Percentiles rank a stretch among this genome's conserved stretches.
phyloP scores from a whole-genome alignment of 2,329 filamentous ascomycete genomes.

The Fusarium sp. region DNA sequence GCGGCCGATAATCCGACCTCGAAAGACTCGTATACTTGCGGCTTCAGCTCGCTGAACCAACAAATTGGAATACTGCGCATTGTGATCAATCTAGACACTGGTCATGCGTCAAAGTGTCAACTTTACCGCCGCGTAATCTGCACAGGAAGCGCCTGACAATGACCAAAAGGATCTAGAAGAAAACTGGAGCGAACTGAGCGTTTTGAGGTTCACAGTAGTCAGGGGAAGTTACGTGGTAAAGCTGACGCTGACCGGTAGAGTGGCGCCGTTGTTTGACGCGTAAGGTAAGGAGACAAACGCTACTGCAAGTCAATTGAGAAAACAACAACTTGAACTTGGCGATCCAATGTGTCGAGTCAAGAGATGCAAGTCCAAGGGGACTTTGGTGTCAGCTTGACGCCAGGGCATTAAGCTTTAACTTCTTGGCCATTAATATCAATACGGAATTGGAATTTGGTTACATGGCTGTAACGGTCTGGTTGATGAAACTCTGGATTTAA shows the following conservation, averaged over 20 bases:
- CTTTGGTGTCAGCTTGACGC: background rate
- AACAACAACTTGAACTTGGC: background rate
- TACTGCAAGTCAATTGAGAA: slow-evolving; percentile 15
- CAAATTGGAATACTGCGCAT: background rate
- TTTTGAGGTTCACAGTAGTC: slow-evolving; percentile 27
- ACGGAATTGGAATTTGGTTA: background rate
- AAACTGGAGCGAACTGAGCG: slow-evolving; percentile 29
- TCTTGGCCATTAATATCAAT: background rate
- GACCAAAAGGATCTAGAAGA: background rate
- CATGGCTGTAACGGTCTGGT: background rate
- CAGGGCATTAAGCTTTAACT: slow-evolving; percentile 15
- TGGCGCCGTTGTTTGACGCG: slow-evolving; percentile 29
- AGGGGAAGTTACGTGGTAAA: slow-evolving; percentile 12
- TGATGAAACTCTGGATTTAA: background rate
- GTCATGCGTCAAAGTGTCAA: background rate
- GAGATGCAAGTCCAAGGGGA: slow-evolving; percentile 11
- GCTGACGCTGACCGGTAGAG: background rate
- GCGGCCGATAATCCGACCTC: background rate
- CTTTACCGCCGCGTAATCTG: background rate
- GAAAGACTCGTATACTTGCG: background rate
- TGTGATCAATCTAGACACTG: background rate
- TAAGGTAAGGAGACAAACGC: slow-evolving; percentile 2
- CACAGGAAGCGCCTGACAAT: background rate
- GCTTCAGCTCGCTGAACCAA: background rate
- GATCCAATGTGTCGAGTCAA: slow-evolving; percentile 10